Conservation (phyloP, 2,329 filamentous ascomycete species). For the Basipetospora sp. region DNA sequence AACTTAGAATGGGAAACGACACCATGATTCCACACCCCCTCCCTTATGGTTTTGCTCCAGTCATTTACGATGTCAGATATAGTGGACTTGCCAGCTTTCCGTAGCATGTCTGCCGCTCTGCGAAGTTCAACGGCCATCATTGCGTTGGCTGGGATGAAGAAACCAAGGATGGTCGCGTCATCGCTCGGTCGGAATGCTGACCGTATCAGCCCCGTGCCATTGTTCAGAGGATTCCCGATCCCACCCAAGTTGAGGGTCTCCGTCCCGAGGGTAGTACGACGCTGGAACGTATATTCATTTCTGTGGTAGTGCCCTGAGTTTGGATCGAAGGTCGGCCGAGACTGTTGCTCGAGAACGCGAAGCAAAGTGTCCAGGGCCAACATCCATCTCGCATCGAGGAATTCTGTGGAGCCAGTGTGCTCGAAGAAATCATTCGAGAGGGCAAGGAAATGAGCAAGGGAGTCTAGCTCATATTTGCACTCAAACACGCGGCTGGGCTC, state of each 20-base stretch:
- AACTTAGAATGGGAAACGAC: slow-evolving; percentile 62
- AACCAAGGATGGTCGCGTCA: slow-evolving; percentile 85
- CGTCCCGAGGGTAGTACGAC: slow-evolving; percentile 65
- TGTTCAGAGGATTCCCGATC: slow-evolving; percentile 79
- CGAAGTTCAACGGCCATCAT: slow-evolving; percentile 87
- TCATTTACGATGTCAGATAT: slow-evolving; percentile 40
- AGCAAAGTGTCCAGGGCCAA: slow-evolving; percentile 62
- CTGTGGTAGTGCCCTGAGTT: slow-evolving; percentile 46
- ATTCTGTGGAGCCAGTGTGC: slow-evolving; percentile 62
- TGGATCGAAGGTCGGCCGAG: slow-evolving; percentile 62
- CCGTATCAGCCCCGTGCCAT: slow-evolving; percentile 69
- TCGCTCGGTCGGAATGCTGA: slow-evolving; percentile 91
- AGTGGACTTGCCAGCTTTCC: slow-evolving; percentile 38
- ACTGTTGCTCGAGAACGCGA: slow-evolving; percentile 61
- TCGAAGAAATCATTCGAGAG: slow-evolving; percentile 76
- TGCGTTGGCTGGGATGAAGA: slow-evolving; percentile 88
- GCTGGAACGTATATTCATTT: slow-evolving; percentile 80
- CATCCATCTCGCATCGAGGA: slow-evolving; percentile 66
- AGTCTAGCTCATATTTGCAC: slow-evolving; percentile 98
- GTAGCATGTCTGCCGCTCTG: slow-evolving; percentile 57
- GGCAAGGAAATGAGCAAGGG: slow-evolving; percentile 77
- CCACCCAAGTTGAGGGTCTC: slow-evolving; percentile 76
- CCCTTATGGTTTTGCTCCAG: slow-evolving; percentile 48
- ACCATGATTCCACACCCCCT: slow-evolving; percentile 73
- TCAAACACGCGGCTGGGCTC: slow-evolving; percentile 81